Conservation (phyloP, 805 yeast species). For the Wickerhamomyces silvicola region DNA sequence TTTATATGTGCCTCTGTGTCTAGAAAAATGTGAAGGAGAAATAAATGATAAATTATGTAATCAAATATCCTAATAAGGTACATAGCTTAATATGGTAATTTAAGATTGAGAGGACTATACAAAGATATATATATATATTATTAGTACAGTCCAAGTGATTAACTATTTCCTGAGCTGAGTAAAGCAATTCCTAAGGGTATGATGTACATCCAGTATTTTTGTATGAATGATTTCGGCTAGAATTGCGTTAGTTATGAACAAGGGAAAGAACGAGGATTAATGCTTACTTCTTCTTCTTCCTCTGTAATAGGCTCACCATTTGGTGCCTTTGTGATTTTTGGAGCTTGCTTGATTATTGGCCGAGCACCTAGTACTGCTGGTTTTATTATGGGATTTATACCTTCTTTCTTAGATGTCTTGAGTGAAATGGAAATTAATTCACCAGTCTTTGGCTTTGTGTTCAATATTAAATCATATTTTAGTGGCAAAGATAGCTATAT, state of each 20-base stretch:
- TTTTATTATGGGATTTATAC: conserved; percentile 9
- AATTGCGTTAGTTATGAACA: neutral
- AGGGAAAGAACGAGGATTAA: neutral
- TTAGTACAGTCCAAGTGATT: too few relatives aligned
- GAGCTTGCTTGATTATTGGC: conserved; percentile 5
- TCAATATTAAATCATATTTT: conserved; percentile 10
- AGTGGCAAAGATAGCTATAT: conserved; percentile 12
- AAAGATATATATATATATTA: too few relatives aligned
- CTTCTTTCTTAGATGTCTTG: conserved; percentile 4
- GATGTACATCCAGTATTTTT: conserved; percentile 57
- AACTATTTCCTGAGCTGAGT: too few relatives aligned
- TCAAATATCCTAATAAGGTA: too few relatives aligned
- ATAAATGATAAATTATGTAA: too few relatives aligned
- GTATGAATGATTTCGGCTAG: conserved; percentile 40
- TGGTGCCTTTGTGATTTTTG: neutral
- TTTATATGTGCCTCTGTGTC: neutral
- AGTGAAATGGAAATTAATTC: conserved; percentile 14
- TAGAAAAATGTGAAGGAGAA: neutral
- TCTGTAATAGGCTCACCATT: neutral
- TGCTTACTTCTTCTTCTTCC: conserved; percentile 2
- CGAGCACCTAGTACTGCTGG: conserved; percentile 9
- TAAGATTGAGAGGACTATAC: too few relatives aligned
- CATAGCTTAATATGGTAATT: too few relatives aligned
- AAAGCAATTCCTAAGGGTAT: conserved; percentile 33
- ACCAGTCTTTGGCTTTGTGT: conserved; percentile 12